These are phyloP conservation scores for Akanthomyces uredinophilus DNA, from an alignment of 2,329 filamentous ascomycete genomes.

Conservation along the genomic window DNA sequence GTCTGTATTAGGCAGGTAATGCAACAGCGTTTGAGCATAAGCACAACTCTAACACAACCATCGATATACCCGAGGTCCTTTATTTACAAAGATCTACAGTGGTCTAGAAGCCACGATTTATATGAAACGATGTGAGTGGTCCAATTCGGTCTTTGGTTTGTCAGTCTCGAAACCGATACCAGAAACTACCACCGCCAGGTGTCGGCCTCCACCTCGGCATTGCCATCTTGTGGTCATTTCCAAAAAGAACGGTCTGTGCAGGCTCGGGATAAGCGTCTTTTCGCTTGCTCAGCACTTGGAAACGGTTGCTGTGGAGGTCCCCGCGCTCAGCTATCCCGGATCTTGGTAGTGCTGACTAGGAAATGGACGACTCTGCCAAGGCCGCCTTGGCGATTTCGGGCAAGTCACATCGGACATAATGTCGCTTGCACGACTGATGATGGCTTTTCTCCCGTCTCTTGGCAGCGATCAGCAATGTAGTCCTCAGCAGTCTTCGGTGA, in stretches of 20 bases:
- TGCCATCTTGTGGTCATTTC: neutral
- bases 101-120: neutral
- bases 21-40: neutral
- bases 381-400: slow-evolving; percentile 6
- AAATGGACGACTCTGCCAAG: neutral
- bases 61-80: neutral
- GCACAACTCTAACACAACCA: neutral
- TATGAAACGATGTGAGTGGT: neutral
- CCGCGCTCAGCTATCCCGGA: neutral
- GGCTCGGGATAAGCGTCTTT: neutral
- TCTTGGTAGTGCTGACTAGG: slow-evolving; percentile 1
- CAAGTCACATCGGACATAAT: slow-evolving; percentile 2
- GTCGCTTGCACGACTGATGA: neutral
- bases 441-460: neutral
- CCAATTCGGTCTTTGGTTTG: neutral
- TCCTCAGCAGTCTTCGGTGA: neutral
- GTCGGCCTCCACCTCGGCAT: neutral
- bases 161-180: neutral
- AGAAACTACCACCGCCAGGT: neutral
- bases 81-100: neutral
- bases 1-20: slow-evolving; percentile 9
- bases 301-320: neutral
- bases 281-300: neutral
- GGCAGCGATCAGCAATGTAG: neutral
- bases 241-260: neutral